phyloP scores from a whole-genome alignment of 2,329 filamentous ascomycete species.

The Hypoxylon sp. region DNA sequence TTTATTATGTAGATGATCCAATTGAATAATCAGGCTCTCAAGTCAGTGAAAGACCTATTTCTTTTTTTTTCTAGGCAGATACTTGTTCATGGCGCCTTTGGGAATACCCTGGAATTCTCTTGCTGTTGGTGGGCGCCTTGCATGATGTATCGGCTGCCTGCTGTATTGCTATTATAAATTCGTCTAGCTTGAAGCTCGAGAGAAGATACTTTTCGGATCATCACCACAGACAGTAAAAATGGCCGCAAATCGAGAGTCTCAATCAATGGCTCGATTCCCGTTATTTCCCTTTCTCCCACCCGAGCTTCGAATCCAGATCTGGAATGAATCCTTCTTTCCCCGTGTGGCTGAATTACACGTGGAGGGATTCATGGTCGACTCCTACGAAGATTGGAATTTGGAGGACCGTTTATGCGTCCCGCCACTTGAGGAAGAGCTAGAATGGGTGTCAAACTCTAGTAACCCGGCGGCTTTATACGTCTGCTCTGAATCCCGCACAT shows the following conservation, averaged over 20 bases:
- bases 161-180: not conserved
- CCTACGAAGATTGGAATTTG: constrained; percentile 44
- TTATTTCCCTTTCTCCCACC: constrained; percentile 54
- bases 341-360: constrained; percentile 56
- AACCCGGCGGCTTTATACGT: constrained; percentile 56
- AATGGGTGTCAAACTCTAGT: constrained; percentile 54
- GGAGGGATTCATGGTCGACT: constrained; percentile 41
- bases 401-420: constrained; percentile 39
- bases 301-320: constrained; percentile 57
- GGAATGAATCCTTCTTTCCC: constrained; percentile 54
- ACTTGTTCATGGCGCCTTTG: not conserved
- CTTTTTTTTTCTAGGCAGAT: not conserved
- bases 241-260: constrained; percentile 9
- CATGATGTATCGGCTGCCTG: not conserved
- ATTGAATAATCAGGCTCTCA: not conserved
- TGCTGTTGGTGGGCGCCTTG: not conserved
- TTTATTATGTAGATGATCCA: not conserved
- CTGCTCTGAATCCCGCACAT: constrained; percentile 53
- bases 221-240: constrained; percentile 1
- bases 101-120: not conserved
- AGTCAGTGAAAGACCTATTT: not conserved
- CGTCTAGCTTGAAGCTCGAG: not conserved
- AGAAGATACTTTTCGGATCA: not conserved
- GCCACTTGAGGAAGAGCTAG: constrained; percentile 10
- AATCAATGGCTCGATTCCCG: constrained; percentile 44